Evolutionary conservation across 768 basidiomycete species (phyloP).

Genomic region (Peribolospora kevripleyi): DNA sequence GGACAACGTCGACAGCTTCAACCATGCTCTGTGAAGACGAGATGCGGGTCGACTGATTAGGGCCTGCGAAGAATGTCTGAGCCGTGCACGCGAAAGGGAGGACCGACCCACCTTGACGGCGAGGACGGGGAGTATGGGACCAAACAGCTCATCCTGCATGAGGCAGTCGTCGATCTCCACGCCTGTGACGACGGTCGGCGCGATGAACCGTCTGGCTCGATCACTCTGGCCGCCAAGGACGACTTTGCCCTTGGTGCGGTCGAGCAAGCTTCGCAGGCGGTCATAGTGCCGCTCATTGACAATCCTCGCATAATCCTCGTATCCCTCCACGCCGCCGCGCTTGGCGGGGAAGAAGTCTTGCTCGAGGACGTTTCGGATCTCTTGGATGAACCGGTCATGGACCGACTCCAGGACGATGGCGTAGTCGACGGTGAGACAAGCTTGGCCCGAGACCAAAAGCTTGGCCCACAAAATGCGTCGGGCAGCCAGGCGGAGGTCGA

Average conservation of each 20-base stretch:
- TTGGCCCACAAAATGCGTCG: slow-evolving; percentile 67
- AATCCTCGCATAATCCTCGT: slow-evolving; percentile 22
- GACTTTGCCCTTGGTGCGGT: slow-evolving; percentile 39
- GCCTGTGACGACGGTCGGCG: slow-evolving; percentile 45
- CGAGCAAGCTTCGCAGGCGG: slow-evolving; percentile 31
- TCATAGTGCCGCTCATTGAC: slow-evolving; percentile 32
- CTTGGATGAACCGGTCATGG: not conserved
- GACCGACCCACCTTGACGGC: slow-evolving; percentile 29
- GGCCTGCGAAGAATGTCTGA: too few relatives aligned
- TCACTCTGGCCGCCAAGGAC: slow-evolving; percentile 41
- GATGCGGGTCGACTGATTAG: too few relatives aligned
- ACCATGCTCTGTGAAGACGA: too few relatives aligned
- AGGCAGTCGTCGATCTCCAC: slow-evolving; percentile 40
- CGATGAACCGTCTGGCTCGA: slow-evolving; percentile 33
- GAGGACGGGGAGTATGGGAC: slow-evolving; percentile 52
- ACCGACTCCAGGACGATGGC: not conserved
- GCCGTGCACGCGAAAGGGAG: too few relatives aligned
- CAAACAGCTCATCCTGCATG: slow-evolving; percentile 60
- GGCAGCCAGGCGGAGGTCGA: slow-evolving; percentile 39
- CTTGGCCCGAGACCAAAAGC: slow-evolving; percentile 38
- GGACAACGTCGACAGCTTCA: too few relatives aligned
- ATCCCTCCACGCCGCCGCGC: not conserved
- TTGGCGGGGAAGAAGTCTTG: not conserved
- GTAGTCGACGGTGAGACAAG: slow-evolving; percentile 7
- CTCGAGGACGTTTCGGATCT: not conserved